phyloP scores from a whole-genome alignment of 768 basidiomycete species.

The Dacryopinax spathularia region DNA sequence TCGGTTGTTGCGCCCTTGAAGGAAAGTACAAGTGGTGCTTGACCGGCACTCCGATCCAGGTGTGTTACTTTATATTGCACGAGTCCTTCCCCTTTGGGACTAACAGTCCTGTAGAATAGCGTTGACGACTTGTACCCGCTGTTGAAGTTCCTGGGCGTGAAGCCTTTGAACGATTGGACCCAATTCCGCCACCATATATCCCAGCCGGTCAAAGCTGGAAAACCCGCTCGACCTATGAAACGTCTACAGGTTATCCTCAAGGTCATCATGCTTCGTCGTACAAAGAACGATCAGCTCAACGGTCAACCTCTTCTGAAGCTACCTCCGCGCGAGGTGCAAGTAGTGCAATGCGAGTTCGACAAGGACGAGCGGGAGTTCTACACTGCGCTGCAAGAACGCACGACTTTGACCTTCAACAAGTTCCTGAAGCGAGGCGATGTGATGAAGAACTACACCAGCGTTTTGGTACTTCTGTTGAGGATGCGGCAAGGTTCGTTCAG shows the following conservation, averaged over 20 bases:
- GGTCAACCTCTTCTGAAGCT: constrained; percentile 74
- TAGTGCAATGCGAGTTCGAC: constrained; percentile 68
- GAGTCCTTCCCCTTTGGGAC: not conserved
- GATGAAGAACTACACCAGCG: constrained; percentile 49
- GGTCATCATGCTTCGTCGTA: constrained; percentile 78
- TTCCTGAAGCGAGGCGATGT: constrained; percentile 40
- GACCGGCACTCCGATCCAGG: constrained; percentile 60
- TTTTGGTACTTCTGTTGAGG: constrained; percentile 58
- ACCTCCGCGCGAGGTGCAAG: constrained; percentile 54
- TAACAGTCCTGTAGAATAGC: constrained; percentile 50
- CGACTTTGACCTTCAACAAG: constrained; percentile 41
- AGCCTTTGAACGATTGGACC: constrained; percentile 65
- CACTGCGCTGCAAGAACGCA: constrained; percentile 46
- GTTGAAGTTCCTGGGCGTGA: constrained; percentile 73
- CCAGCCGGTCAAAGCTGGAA: constrained; percentile 60
- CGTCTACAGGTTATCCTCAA: constrained; percentile 74
- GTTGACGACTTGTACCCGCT: constrained; percentile 83
- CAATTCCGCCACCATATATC: constrained; percentile 68
- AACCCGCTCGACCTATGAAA: constrained; percentile 58
- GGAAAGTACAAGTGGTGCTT: constrained; percentile 77
- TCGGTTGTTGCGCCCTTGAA: constrained; percentile 64
- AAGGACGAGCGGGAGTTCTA: constrained; percentile 69
- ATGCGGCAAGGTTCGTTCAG: constrained; percentile 64
- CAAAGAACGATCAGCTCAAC: constrained; percentile 55
- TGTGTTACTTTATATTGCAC: not conserved